Evolutionary conservation across 208 protist species (phyloP).

Genomic region (Acanthamoeba royreba): DNA sequence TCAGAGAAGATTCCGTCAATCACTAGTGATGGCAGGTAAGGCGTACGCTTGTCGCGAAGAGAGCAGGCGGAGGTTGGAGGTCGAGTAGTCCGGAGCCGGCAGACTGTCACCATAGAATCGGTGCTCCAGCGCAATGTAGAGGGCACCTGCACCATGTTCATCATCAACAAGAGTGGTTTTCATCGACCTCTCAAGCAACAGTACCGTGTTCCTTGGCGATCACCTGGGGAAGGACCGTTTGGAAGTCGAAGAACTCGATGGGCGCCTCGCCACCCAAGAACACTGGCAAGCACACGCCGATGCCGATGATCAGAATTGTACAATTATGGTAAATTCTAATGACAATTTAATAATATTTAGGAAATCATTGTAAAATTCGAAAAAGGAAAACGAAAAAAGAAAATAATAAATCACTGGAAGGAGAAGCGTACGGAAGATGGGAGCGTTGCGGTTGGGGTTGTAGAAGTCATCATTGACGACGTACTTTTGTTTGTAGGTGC

Average conservation of each 20-base stretch:
- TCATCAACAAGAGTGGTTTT: background rate
- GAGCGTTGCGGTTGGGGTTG: background rate
- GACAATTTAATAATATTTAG: background rate
- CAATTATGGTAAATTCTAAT: background rate
- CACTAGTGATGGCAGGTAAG: background rate
- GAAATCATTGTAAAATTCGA: background rate
- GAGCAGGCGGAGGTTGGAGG: constrained; percentile 60
- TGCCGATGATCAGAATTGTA: background rate
- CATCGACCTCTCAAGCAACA: no score
- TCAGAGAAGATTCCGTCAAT: background rate
- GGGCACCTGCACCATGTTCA: constrained; percentile 21
- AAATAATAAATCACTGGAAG: no score
- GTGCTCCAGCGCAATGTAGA: constrained; percentile 70
- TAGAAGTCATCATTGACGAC: background rate
- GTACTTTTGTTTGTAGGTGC: constrained; percentile 35
- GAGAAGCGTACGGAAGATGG: background rate
- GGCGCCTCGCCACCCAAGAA: constrained; percentile 59
- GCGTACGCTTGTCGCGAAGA: constrained; percentile 59
- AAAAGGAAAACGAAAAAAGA: background rate
- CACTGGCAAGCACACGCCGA: background rate
- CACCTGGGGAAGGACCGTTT: background rate
- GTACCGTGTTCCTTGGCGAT: constrained; percentile 6
- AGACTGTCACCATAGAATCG: constrained; percentile 68
- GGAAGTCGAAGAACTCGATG: constrained; percentile 42
- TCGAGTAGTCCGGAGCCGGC: constrained; percentile 28